Evolutionary conservation across 2,329 filamentous ascomycete genomes (phyloP).

Genomic region (Ramichloridium luteum): DNA sequence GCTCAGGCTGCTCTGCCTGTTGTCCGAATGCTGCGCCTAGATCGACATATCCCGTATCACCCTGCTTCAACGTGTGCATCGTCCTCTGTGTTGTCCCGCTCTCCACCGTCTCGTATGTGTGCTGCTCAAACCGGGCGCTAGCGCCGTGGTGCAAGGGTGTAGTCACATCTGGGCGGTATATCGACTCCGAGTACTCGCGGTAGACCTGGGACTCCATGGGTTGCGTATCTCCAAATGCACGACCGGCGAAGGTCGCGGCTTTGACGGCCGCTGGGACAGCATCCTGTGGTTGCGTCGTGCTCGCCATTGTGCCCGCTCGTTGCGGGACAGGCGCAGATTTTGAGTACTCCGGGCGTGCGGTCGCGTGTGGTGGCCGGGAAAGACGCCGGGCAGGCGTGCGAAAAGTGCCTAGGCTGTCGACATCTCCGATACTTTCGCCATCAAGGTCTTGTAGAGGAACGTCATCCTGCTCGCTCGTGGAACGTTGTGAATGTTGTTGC

Average conservation of each 20-base stretch:
- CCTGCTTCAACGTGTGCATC: slow-evolving; percentile 14
- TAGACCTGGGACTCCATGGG: slow-evolving; percentile 35
- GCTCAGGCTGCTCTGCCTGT: slow-evolving; percentile 12
- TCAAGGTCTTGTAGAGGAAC: slow-evolving; percentile 2
- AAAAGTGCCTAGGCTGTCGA: slow-evolving; percentile 3
- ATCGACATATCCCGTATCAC: slow-evolving; percentile 23
- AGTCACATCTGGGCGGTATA: slow-evolving; percentile 3
- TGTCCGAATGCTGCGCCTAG: slow-evolving; percentile 12
- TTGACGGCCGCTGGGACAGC: slow-evolving; percentile 8
- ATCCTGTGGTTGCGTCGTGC: slow-evolving; percentile 10
- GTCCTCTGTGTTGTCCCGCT: slow-evolving; percentile 2
- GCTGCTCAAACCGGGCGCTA: slow-evolving; percentile 1
- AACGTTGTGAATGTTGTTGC: no score
- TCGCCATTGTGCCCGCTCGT: slow-evolving; percentile 17
- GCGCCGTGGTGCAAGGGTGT: slow-evolving; percentile 1
- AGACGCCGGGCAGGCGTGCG: slow-evolving; percentile 12
- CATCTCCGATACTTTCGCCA: background rate
- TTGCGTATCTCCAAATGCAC: slow-evolving; percentile 33
- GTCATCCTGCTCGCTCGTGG: background rate
- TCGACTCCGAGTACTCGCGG: slow-evolving; percentile 29
- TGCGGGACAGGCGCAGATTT: slow-evolving; percentile 13
- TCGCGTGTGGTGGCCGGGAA: slow-evolving; percentile 5
- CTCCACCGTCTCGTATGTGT: slow-evolving; percentile 4
- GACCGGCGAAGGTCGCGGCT: slow-evolving; percentile 25
- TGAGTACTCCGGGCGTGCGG: slow-evolving; percentile 12